These are phyloP conservation scores for Penicillium sp. DNA, from an alignment of 2,329 filamentous ascomycete species.

Conservation along the genomic window DNA sequence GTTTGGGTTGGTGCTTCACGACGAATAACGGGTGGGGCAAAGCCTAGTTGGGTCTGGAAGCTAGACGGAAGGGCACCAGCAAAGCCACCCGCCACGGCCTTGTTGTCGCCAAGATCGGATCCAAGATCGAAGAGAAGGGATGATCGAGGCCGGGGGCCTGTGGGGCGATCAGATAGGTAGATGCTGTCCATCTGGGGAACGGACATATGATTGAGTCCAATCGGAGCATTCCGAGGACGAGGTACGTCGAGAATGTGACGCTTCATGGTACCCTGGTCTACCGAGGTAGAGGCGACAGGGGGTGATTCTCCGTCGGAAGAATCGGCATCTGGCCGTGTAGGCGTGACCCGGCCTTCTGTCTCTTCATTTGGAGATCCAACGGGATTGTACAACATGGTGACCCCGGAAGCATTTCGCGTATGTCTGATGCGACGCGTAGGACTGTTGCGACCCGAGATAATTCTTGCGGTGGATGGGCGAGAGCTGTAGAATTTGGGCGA, in stretches of 20 bases:
- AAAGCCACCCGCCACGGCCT: conserved; percentile 59
- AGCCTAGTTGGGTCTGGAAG: conserved; percentile 77
- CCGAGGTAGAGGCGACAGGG: conserved; percentile 34
- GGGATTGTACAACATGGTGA: conserved; percentile 82
- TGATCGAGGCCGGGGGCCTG: conserved; percentile 47
- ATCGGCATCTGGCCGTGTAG: conserved; percentile 20
- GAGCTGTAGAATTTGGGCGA: conserved; percentile 37
- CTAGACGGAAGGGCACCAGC: conserved; percentile 67
- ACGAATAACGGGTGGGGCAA: conserved; percentile 63
- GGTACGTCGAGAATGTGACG: conserved; percentile 32
- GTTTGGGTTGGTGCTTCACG: conserved; percentile 46
- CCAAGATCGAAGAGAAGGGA: conserved; percentile 71
- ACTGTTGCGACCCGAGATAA: conserved; percentile 34
- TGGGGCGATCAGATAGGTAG: conserved; percentile 43
- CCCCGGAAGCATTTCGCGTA: conserved; percentile 71
- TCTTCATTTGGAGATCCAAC: conserved; percentile 43
- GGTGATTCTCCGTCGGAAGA: conserved; percentile 35
- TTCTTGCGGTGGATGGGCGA: conserved; percentile 43
- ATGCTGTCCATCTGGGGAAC: conserved; percentile 56
- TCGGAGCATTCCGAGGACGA: conserved; percentile 56
- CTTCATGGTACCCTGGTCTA: conserved; percentile 44
- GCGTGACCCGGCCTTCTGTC: conserved; percentile 22
- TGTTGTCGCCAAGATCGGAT: conserved; percentile 67
- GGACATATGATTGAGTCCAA: conserved; percentile 53
- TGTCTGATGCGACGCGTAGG: conserved; percentile 50